Conservation (phyloP, 2,329 filamentous ascomycete genomes). For the Orbilia oligospora region DNA sequence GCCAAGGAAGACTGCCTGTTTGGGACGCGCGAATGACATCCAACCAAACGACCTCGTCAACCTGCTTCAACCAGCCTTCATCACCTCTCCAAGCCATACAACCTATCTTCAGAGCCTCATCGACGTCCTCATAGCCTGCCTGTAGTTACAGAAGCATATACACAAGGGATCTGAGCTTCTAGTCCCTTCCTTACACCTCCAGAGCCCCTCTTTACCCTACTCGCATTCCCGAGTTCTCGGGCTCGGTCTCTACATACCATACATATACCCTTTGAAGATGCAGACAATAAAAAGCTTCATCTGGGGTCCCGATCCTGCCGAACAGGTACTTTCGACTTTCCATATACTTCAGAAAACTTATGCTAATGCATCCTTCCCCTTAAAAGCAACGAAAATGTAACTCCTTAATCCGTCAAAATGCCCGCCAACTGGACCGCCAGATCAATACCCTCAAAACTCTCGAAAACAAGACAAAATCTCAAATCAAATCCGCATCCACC, state of each 20-base stretch:
- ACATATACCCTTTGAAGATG: slow-evolving; percentile 73
- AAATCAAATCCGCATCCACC: slow-evolving; percentile 85
- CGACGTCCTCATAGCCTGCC: neutral
- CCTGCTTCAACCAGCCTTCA: slow-evolving; percentile 11
- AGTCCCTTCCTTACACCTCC: neutral
- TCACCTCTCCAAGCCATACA: slow-evolving; percentile 14
- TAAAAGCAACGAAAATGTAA: slow-evolving; percentile 94
- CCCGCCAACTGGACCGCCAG: slow-evolving; percentile 94
- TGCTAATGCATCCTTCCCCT: slow-evolving; percentile 33
- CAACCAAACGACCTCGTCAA: slow-evolving; percentile 16
- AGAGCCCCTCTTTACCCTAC: neutral
- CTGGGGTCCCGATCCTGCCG: slow-evolving; percentile 91
- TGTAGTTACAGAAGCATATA: neutral
- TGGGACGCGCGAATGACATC: slow-evolving; percentile 24
- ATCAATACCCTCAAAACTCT: slow-evolving; percentile 82
- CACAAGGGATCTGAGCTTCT: neutral
- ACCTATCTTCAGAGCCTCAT: slow-evolving; percentile 1
- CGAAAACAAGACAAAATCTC: slow-evolving; percentile 85
- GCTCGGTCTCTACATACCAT: neutral
- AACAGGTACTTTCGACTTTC: slow-evolving; percentile 76
- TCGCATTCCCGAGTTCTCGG: neutral
- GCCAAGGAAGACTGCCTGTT: slow-evolving; percentile 19
- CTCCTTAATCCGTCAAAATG: slow-evolving; percentile 86
- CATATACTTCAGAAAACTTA: slow-evolving; percentile 22
- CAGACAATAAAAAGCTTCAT: slow-evolving; percentile 88